Percentiles rank a stretch among this genome's conserved stretches.
These are phyloP conservation scores for Ceratocystis colombiana DNA, from an alignment of 2,329 filamentous ascomycete genomes.

Conservation along the genomic window DNA sequence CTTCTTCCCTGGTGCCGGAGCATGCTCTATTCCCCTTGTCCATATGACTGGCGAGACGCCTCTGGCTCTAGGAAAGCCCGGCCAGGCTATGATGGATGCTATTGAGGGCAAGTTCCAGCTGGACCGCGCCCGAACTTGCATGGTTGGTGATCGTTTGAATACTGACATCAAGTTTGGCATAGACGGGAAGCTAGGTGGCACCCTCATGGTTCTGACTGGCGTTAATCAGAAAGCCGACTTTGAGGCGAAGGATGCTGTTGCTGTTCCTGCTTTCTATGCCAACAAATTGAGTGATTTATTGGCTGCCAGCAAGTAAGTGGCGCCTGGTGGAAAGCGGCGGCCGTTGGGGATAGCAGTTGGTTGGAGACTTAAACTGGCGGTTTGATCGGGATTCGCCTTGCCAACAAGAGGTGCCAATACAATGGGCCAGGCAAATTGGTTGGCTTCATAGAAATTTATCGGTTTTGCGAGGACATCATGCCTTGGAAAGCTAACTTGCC, in stretches of 20 bases:
- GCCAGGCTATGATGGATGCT: constrained; percentile 98
- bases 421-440: too few species aligned
- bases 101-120: constrained; percentile 93
- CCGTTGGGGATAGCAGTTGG: neutral
- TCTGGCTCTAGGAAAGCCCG: constrained; percentile 79
- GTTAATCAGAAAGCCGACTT: constrained; percentile 80
- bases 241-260: constrained; percentile 55
- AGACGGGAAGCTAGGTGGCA: constrained; percentile 81
- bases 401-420: too few species aligned
- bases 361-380: neutral
- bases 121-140: constrained; percentile 74
- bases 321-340: too few species aligned
- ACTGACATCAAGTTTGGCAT: constrained; percentile 95
- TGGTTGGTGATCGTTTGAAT: constrained; percentile 88
- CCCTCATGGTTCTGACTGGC: constrained; percentile 80
- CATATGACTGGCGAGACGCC: constrained; percentile 63
- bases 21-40: constrained; percentile 65
- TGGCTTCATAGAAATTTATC: too few species aligned
- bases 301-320: constrained; percentile 19
- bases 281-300: constrained; percentile 71
- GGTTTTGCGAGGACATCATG: too few species aligned
- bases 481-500: too few species aligned
- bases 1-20: constrained; percentile 86
- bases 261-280: constrained; percentile 72
- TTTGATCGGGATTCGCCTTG: too few species aligned